phyloP scores from a whole-genome alignment of 768 basidiomycete species.

The Pleurotus platypus region DNA sequence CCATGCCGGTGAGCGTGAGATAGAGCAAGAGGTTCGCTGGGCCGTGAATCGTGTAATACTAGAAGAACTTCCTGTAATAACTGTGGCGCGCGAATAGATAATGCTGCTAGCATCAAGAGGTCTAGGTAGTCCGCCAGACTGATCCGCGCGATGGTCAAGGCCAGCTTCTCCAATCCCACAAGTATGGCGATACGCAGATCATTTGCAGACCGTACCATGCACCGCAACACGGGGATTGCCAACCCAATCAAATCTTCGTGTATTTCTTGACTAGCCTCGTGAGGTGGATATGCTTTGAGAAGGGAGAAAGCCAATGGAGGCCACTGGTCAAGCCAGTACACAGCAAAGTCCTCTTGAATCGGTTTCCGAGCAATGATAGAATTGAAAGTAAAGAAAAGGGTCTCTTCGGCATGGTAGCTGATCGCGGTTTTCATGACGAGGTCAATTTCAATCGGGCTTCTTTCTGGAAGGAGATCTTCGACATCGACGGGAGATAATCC shows the following conservation, averaged over 20 bases:
- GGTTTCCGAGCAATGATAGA: constrained; percentile 28
- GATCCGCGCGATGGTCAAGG: constrained; percentile 37
- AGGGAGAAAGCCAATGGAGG: constrained; percentile 55
- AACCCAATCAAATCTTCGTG: constrained; percentile 26
- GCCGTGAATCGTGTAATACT: constrained; percentile 50
- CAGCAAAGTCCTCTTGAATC: constrained; percentile 23
- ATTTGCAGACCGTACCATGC: constrained; percentile 54
- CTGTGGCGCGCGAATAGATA: constrained; percentile 47
- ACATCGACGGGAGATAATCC: constrained; percentile 26
- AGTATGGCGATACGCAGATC: constrained; percentile 50
- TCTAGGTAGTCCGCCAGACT: constrained; percentile 43
- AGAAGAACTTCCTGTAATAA: constrained; percentile 59
- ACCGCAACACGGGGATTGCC: constrained; percentile 33
- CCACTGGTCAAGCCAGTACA: constrained; percentile 41
- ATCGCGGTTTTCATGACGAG: constrained; percentile 36
- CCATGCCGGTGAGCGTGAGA: constrained; percentile 54
- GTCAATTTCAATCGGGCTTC: constrained; percentile 27
- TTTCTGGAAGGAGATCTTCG: constrained; percentile 17
- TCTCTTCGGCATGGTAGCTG: constrained; percentile 51
- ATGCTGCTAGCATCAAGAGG: constrained; percentile 45
- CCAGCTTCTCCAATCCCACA: constrained; percentile 55
- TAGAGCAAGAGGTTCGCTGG: constrained; percentile 14
- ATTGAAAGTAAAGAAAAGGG: constrained; percentile 49
- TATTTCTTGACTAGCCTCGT: constrained; percentile 25
- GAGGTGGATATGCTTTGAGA: constrained; percentile 44